Percentiles rank a stretch among this genome's conserved stretches.
Evolutionary conservation across 345 rosid genomes (phyloP).

Genomic region (Barbarea vulgaris): DNA sequence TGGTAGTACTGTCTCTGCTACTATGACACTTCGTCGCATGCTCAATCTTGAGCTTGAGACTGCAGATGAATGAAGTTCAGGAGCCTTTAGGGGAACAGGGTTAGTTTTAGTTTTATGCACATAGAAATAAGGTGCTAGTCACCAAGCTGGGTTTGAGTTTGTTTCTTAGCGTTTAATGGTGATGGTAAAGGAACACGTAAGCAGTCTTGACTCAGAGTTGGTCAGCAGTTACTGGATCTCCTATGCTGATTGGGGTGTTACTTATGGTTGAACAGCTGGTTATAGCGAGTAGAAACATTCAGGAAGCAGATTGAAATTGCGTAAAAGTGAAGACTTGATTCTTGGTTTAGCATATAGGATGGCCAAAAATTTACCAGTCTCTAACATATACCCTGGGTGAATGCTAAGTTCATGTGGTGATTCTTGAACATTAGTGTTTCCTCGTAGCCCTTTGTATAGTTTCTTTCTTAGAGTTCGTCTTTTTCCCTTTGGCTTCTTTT

Average conservation of each 20-base stretch:
- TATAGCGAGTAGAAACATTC: conserved; percentile 23
- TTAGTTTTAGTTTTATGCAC: conserved; percentile 56
- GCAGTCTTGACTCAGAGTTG: conserved; percentile 42
- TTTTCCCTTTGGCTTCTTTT: conserved; percentile 26
- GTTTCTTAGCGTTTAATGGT: conserved; percentile 39
- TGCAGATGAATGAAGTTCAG: conserved; percentile 55
- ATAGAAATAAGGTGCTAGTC: conserved; percentile 55
- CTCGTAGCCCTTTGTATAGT: conserved; percentile 37
- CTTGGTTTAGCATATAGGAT: conserved; percentile 37
- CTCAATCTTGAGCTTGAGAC: conserved; percentile 88
- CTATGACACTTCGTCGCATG: conserved; percentile 87
- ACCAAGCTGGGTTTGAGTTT: conserved; percentile 43
- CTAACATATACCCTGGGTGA: conserved; percentile 37
- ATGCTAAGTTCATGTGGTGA: conserved; percentile 29
- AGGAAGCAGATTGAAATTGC: conserved; percentile 23
- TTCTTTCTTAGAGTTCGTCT: conserved; percentile 36
- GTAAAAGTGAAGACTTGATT: conserved; percentile 34
- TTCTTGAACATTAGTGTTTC: conserved; percentile 18
- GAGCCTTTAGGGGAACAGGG: conserved; percentile 43
- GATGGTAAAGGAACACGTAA: conserved; percentile 37
- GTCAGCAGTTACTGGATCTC: conserved; percentile 43
- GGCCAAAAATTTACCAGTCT: conserved; percentile 28
- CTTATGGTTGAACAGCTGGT: conserved; percentile 21
- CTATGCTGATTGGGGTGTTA: conserved; percentile 23
- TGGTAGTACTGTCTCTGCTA: conserved; percentile 71